Evolutionary conservation across 2,329 filamentous ascomycete genomes (phyloP).

Genomic region (Dactylellina parvicollis): DNA sequence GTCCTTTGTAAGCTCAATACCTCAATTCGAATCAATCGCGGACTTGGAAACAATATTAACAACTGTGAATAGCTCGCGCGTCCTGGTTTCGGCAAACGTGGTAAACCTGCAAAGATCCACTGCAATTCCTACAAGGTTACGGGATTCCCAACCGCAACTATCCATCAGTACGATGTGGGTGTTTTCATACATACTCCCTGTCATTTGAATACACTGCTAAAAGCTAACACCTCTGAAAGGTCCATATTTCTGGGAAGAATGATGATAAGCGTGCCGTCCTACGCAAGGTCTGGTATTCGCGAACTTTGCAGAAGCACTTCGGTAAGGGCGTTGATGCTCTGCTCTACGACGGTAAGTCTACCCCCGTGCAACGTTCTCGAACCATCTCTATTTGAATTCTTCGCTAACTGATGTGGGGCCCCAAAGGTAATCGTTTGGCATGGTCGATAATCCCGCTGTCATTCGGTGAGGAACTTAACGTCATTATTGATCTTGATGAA

Average conservation of each 20-base stretch:
- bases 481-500: constrained; percentile 77
- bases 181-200: not conserved
- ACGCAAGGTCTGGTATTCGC: constrained; percentile 79
- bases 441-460: constrained; percentile 70
- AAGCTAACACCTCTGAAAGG: constrained; percentile 31
- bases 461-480: constrained; percentile 65
- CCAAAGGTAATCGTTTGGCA: constrained; percentile 76
- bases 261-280: constrained; percentile 73
- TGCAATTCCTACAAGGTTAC: constrained; percentile 81
- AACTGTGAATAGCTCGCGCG: constrained; percentile 61
- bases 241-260: constrained; percentile 64
- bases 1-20: constrained; percentile 36
- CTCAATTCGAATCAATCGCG: not conserved
- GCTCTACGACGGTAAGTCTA: constrained; percentile 57
- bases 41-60: constrained; percentile 54
- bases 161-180: constrained; percentile 88
- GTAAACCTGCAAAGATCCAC: constrained; percentile 61
- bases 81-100: constrained; percentile 68
- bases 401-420: constrained; percentile 63
- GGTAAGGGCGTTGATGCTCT: constrained; percentile 61
- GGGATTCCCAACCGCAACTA: constrained; percentile 68
- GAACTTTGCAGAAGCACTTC: constrained; percentile 68
- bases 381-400: constrained; percentile 72
- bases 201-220: constrained; percentile 11
- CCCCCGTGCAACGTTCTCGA: not conserved